Conservation (phyloP, 371 early-diverging fungal genomes). For the Actinomucor elegans region DNA sequence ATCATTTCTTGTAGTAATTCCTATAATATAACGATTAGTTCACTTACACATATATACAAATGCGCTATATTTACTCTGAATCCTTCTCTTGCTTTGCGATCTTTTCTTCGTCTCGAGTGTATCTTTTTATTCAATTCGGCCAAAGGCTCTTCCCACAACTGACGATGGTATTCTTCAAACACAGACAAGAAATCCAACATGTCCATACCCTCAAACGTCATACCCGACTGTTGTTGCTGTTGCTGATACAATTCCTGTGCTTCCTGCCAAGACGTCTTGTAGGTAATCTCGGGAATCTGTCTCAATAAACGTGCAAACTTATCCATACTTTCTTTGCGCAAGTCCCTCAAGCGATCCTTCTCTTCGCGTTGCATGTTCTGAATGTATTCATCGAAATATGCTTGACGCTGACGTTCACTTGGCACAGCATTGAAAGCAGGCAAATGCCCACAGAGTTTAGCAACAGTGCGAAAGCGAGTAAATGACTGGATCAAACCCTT, state of each 20-base stretch:
- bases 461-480: slow-evolving; percentile 55
- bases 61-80: slow-evolving; percentile 41
- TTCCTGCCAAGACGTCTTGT: slow-evolving; percentile 69
- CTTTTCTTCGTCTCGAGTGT: slow-evolving; percentile 50
- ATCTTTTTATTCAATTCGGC: slow-evolving; percentile 37
- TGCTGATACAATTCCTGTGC: slow-evolving; percentile 46
- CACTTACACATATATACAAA: neutral
- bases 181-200: slow-evolving; percentile 77
- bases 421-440: slow-evolving; percentile 51
- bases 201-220: slow-evolving; percentile 71
- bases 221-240: slow-evolving; percentile 53
- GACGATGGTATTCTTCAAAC: slow-evolving; percentile 77
- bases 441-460: slow-evolving; percentile 42
- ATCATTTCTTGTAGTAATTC: slow-evolving; percentile 63
- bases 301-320: slow-evolving; percentile 57
- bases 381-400: slow-evolving; percentile 67
- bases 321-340: slow-evolving; percentile 66
- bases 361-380: slow-evolving; percentile 54
- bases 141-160: slow-evolving; percentile 63
- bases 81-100: slow-evolving; percentile 71
- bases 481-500: slow-evolving; percentile 42
- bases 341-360: slow-evolving; percentile 64
- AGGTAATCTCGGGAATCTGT: slow-evolving; percentile 63
- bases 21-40: slow-evolving; percentile 10
- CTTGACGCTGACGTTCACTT: slow-evolving; percentile 51